Evolutionary conservation across 192 early-diverging fungal species (phyloP).

Genomic region (Chytriomyces sp.): DNA sequence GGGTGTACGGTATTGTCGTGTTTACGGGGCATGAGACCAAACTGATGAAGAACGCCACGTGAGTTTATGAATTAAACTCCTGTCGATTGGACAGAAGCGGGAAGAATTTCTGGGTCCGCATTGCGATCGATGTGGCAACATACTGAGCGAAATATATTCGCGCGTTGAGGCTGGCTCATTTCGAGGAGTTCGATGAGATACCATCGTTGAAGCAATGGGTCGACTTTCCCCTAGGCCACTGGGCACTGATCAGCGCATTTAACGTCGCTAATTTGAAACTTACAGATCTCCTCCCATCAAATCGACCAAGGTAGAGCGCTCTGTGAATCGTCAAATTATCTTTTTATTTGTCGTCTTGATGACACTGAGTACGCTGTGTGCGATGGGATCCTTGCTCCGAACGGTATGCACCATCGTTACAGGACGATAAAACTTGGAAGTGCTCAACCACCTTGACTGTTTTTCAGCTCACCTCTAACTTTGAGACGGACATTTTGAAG

Average conservation of each 20-base stretch:
- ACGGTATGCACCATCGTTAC: slow-evolving; percentile 13
- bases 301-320: slow-evolving; percentile 85
- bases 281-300: slow-evolving; percentile 86
- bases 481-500: slow-evolving; percentile 40
- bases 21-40: slow-evolving; percentile 99
- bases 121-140: no score
- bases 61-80: slow-evolving; percentile 15
- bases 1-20: slow-evolving; percentile 97
- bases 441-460: slow-evolving; percentile 21
- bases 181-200: background rate
- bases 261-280: no score
- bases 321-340: slow-evolving; percentile 93
- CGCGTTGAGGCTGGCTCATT: background rate
- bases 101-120: no score
- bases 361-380: slow-evolving; percentile 79
- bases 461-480: slow-evolving; percentile 33
- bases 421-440: no score
- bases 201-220: no score
- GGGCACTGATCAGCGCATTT: no score
- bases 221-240: no score
- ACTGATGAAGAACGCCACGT: slow-evolving; percentile 90
- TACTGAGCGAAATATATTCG: no score
- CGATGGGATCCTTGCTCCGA: slow-evolving; percentile 71
- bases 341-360: slow-evolving; percentile 87
- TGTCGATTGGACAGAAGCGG: background rate